phyloP scores from a whole-genome alignment of 2,329 filamentous ascomycete species.

The Talaromyces rugulosus region DNA sequence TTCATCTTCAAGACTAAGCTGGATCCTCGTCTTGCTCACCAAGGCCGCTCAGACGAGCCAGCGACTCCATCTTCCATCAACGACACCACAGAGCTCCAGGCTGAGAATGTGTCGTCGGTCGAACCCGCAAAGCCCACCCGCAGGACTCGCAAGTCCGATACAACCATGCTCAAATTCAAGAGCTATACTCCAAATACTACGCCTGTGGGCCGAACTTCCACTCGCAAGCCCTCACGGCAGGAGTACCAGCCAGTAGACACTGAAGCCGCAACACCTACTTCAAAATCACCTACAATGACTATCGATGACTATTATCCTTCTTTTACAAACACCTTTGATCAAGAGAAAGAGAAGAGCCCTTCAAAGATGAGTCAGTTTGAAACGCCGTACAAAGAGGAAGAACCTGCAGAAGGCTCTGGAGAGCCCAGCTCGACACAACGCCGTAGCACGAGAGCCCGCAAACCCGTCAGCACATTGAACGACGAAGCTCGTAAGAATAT shows the following conservation, averaged over 20 bases:
- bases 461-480: conserved; percentile 3
- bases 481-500: conserved; percentile 4
- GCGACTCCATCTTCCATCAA: conserved; percentile 8
- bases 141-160: conserved; percentile 10
- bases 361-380: conserved; percentile 1
- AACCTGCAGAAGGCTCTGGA: not conserved
- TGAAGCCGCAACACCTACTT: not conserved
- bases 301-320: conserved; percentile 4
- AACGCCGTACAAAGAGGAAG: conserved; percentile 5
- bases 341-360: conserved; percentile 2
- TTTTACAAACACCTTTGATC: not conserved
- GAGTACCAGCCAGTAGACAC: conserved; percentile 1
- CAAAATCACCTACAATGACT: conserved; percentile 4
- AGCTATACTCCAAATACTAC: conserved; percentile 11
- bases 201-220: not conserved
- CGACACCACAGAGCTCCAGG: conserved; percentile 1
- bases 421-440: conserved; percentile 8
- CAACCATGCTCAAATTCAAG: conserved; percentile 9
- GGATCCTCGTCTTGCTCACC: conserved; percentile 7
- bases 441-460: conserved; percentile 12
- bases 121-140: conserved; percentile 4
- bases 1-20: conserved; percentile 13
- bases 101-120: not conserved
- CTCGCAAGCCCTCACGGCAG: conserved; percentile 8
- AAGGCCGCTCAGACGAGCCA: conserved; percentile 11